Conservation (phyloP, 2,329 filamentous ascomycete species). For the Phyllosticta citribraziliensis region DNA sequence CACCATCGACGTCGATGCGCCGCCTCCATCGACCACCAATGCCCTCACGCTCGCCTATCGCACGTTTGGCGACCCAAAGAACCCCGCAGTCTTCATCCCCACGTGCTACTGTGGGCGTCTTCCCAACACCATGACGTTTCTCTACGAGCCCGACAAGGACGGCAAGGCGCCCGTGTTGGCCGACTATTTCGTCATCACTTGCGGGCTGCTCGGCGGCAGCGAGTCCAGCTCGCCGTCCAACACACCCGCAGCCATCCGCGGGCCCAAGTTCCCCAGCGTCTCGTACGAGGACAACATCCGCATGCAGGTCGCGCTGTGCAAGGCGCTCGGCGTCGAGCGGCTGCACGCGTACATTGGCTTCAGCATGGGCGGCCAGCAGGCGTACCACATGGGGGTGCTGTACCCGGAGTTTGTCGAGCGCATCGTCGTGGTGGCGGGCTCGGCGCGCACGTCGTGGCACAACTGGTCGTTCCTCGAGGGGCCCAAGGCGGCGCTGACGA, state of each 20-base stretch:
- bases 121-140: slow-evolving; percentile 39
- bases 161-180: slow-evolving; percentile 15
- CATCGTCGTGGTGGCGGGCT: slow-evolving; percentile 39
- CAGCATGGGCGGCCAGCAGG: slow-evolving; percentile 47
- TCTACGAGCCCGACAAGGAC: slow-evolving; percentile 30
- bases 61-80: slow-evolving; percentile 30
- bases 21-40: slow-evolving; percentile 15
- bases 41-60: slow-evolving; percentile 31
- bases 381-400: slow-evolving; percentile 43
- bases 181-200: slow-evolving; percentile 41
- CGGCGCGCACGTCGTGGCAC: slow-evolving; percentile 41
- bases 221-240: slow-evolving; percentile 47
- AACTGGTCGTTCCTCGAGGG: slow-evolving; percentile 49
- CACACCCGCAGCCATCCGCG: slow-evolving; percentile 13
- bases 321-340: slow-evolving; percentile 33
- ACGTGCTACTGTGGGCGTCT: slow-evolving; percentile 48
- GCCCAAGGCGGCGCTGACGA: slow-evolving; percentile 39
- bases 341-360: slow-evolving; percentile 44
- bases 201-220: slow-evolving; percentile 44
- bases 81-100: slow-evolving; percentile 31
- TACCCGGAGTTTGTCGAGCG: slow-evolving; percentile 38
- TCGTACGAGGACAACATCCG: slow-evolving; percentile 44
- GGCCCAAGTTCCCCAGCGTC: slow-evolving; percentile 33
- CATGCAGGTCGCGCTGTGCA: slow-evolving; percentile 37
- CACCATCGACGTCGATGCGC: slow-evolving; percentile 16